Base-by-base conservation (phyloP, 192 early-diverging fungal genomes). In the Pilaira anomala region DNA sequence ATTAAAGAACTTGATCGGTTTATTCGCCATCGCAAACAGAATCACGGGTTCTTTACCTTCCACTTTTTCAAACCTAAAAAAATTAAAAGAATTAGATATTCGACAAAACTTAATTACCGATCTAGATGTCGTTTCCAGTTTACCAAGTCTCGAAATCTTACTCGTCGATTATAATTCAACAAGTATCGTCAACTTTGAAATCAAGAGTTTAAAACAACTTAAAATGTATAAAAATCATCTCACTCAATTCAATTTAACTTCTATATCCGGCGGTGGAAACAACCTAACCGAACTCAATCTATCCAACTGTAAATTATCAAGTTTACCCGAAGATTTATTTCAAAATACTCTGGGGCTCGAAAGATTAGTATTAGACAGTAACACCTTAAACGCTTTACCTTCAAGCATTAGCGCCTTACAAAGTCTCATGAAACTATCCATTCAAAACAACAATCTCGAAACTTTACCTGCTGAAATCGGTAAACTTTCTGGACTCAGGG, bases 61-160 rank as follows among this genome's bases (percentile, higher is more conserved):
- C 56, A 71, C 73, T 3, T 80, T 94, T 33, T 67, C 74, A 9
- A 51, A 82, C 0, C 75, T 94, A 28, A 51, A 65, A 13, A 78
- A 76, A 29, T 80, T 96, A 1, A 76, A 74, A 60, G 84, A 88
- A 61, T 74, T 96, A 21, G 93, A 96, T 67, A 79, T 94, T 41
- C 84, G 93, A 1, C 86, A 89, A 48, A 96, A 96, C 70, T 68
- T 72, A 18, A 85, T 96, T 54, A 83, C 88, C 56, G 84, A 90
- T 54, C 60, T 89, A 28, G 77, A 82, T 28, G 68, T 85, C 3
- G 49, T 87, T 7, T 80, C 85, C 3, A 52, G 78, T 21, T 63
- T 89, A 12, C 80, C 80, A 22, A 74, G 69, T 2, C 78, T 91
- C 18, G 79, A 89, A 61, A 76, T 84, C 26, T 60, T 89, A 21